Evolutionary conservation across 2,329 filamentous ascomycete species (phyloP), one percentile per base, ranked within the genome.

Genomic region (Neofusicoccum kwambonambiense): DNA sequence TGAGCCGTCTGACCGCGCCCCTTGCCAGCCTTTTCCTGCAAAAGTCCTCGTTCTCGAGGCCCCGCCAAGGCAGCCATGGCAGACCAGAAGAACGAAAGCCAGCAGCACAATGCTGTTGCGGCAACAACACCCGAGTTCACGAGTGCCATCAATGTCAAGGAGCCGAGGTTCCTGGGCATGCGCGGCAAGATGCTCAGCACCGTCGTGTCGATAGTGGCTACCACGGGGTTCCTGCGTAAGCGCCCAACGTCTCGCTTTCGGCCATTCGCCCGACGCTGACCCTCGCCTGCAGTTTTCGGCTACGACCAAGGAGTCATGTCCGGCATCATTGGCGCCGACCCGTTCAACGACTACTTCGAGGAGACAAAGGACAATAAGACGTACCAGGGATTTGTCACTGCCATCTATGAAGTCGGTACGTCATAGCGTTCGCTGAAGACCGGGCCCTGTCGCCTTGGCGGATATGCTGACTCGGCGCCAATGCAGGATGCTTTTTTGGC

Each of bases 151-250:
- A 63, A 63, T 27, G 61, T 52, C 49, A 63, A 63, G 49, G 44
- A 63, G 22, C 61, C 84, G 57, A 81, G 72, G n/a, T 89, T 81
- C 72, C 83, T 84, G 73, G 87, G 87, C 75, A 79, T 89, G 66
- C 84, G 82, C 39, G 88, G 88, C 72, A 81, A 79, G 69, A 78
- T 77, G 42, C 80, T 90, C 62, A 85, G 83, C 22, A 70, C 87
- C 66, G 78, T 82, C 45, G 82, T 90, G 49, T 87, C 87, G 0
- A 81, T 83, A 15, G 82, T 89, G 27, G 86, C 87, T 4, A 89
- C 87, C 0, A 87, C 85, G 57, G 87, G 85, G 19, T 88, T 88
- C 77, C 73, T 87, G 27, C 80, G 61, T 63, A 54, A 22, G 61
- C 37, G 42, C 34, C 22, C 52, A 19, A 19, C 8, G 41, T 12